A percentile compares a stretch with the other conserved stretches of the same genome.
Evolutionary conservation across 2,329 filamentous ascomycete species (phyloP).

Genomic region (Xylaria sp.): DNA sequence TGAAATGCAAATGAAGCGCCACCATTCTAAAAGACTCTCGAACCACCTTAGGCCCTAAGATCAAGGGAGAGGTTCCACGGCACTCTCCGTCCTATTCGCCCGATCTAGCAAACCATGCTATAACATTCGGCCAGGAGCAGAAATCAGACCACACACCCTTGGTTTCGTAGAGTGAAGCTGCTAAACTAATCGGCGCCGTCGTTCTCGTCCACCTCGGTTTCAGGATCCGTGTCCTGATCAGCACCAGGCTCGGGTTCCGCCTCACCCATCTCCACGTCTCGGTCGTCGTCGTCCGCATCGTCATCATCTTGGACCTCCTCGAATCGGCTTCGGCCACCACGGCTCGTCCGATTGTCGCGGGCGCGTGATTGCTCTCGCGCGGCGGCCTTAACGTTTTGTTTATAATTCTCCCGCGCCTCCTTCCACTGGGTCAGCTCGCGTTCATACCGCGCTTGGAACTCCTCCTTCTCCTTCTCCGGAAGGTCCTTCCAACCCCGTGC

Average conservation of each 20-base stretch:
- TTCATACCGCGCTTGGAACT: slow-evolving; percentile 52
- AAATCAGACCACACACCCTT: too few species aligned
- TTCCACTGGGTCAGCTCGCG: slow-evolving; percentile 48
- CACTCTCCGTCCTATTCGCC: neutral
- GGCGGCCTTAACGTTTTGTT: slow-evolving; percentile 39
- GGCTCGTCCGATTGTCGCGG: slow-evolving; percentile 20
- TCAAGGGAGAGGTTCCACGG: neutral
- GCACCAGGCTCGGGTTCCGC: slow-evolving; percentile 21
- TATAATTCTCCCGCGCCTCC: slow-evolving; percentile 49
- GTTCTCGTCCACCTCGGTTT: slow-evolving; percentile 44
- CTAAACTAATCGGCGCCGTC: slow-evolving; percentile 37
- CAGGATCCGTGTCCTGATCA: slow-evolving; percentile 37
- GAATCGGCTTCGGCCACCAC: slow-evolving; percentile 35
- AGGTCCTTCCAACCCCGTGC: slow-evolving; percentile 61
- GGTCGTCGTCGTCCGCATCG: slow-evolving; percentile 35
- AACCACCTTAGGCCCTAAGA: neutral
- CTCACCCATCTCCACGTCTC: slow-evolving; percentile 33
- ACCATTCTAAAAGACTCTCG: slow-evolving; percentile 1
- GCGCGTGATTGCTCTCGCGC: slow-evolving; percentile 40
- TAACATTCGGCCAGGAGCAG: neutral
- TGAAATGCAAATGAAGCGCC: slow-evolving; percentile 19
- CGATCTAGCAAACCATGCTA: neutral
- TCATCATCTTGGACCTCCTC: slow-evolving; percentile 39
- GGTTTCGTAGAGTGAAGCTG: too few species aligned
- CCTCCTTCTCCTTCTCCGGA: slow-evolving; percentile 54